Base-by-base conservation (phyloP, 2,329 filamentous ascomycete species). In the Raffaelea arxii region DNA sequence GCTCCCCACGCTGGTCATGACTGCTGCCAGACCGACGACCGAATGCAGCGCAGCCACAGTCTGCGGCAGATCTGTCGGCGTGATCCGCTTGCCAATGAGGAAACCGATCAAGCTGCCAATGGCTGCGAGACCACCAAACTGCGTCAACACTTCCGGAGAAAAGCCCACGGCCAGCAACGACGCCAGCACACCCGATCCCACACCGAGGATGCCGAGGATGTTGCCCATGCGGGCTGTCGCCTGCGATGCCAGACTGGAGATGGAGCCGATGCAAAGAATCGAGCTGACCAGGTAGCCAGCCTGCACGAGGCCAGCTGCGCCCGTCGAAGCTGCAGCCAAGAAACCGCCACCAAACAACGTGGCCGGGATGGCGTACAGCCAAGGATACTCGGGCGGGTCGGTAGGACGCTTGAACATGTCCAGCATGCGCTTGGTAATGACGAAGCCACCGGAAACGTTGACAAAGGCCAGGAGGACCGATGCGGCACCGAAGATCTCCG, bases 351-450 rank as follows among this genome's bases (percentile, higher is more conserved):
- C 84, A 53, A 91, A 94, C 0, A 94, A 56, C 3, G 78, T 68
- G 16, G 78, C 88, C 0, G 88, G 88, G 47, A 94, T 69, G 2
- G 80, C 84, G 58, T 92, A 94, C 1, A 94, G 68, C 85, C 86
- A 94, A 0, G 86, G 85, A 54, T 91, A 94, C 61, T 95, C 89
- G 0, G 84, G 80, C 25, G 88, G 89, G 55, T 94, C 89, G 4
- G 86, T 92, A 23, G 86, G 83, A 71, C 85, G 77, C 59, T 84
- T 85, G 61, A 91, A 91, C 86, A 91, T 91, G 61, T 94, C 88
- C 38, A 95, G 71, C 89, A 95, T 95, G 52, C 89, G 77, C 66
- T 94, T 94, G 3, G 88, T 94, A 49, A 95, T 87, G 38, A 94
- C 84, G 51, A 95, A 95, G 0, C 89, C 89, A 48, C 89, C 89